These are phyloP conservation scores for Saitozyma sp. DNA, from an alignment of 768 basidiomycete species.

Conservation along the genomic window DNA sequence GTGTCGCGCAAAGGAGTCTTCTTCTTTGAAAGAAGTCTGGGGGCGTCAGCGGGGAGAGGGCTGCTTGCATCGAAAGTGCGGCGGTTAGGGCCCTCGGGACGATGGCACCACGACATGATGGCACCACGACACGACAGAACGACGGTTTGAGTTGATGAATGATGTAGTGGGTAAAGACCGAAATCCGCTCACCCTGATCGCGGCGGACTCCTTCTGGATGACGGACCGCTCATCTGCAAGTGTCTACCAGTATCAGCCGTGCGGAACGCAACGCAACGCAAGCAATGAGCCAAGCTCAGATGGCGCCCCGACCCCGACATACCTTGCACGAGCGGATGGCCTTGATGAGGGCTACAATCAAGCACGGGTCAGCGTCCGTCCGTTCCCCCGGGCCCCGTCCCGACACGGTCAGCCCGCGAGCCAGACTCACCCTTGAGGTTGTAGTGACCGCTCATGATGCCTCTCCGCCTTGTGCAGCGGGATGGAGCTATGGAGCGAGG, in stretches of 20 bases:
- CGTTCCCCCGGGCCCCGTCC: not conserved
- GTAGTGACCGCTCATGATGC: constrained; percentile 47
- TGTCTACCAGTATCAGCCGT: constrained; percentile 58
- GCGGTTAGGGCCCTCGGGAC: not conserved
- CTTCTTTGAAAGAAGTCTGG: constrained; percentile 93
- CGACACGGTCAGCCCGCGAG: not conserved
- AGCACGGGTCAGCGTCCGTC: not conserved
- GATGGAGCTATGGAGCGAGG: no score
- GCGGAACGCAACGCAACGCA: constrained; percentile 3
- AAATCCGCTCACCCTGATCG: constrained; percentile 59
- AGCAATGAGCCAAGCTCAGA: not conserved
- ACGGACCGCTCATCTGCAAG: constrained; percentile 96
- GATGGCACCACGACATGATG: not conserved
- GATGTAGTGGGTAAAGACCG: not conserved
- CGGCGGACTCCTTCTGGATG: constrained; percentile 95
- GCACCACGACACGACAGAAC: not conserved
- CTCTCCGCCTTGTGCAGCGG: not conserved
- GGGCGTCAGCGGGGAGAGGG: constrained; percentile 81
- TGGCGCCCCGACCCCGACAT: constrained; percentile 10
- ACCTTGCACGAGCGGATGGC: constrained; percentile 97
- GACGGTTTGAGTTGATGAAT: not conserved
- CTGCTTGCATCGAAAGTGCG: constrained; percentile 31
- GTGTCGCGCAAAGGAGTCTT: constrained; percentile 90
- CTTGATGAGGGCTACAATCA: constrained; percentile 81
- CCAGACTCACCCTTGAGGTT: constrained; percentile 51